phyloP scores from a whole-genome alignment of 2,329 filamentous ascomycete genomes.

The Rhexocercosporidium sp. region DNA sequence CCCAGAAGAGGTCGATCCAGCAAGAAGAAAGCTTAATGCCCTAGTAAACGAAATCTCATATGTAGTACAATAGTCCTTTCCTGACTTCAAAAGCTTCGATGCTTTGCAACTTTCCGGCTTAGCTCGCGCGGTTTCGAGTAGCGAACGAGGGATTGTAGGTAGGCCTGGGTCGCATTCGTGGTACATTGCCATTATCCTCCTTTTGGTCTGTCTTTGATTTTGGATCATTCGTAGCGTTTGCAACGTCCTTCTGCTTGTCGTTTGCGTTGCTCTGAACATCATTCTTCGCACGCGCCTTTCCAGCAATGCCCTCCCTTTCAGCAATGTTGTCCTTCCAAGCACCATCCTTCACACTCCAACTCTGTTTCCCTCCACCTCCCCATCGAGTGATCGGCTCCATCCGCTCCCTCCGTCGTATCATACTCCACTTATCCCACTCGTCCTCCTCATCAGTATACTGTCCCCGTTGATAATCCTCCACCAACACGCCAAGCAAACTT shows the following conservation, averaged over 20 bases:
- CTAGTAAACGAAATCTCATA: constrained; percentile 4
- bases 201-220: neutral
- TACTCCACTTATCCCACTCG: neutral
- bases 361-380: neutral
- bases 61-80: constrained; percentile 10
- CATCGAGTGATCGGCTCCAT: neutral
- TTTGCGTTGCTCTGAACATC: neutral
- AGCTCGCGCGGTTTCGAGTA: neutral
- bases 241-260: neutral
- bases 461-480: neutral
- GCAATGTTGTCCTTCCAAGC: neutral
- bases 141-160: neutral
- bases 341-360: neutral
- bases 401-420: neutral
- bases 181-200: neutral
- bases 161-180: neutral
- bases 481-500: neutral
- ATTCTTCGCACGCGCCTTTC: neutral
- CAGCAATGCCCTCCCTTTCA: neutral
- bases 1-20: constrained; percentile 28
- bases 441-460: neutral
- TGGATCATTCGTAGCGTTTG: neutral
- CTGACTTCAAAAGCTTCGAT: neutral
- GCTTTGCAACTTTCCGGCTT: neutral
- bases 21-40: constrained; percentile 31